Evolutionary conservation across 768 basidiomycete species (phyloP), one percentile per base, ranked within the genome.

Genomic region (Astraeus odoratus): DNA sequence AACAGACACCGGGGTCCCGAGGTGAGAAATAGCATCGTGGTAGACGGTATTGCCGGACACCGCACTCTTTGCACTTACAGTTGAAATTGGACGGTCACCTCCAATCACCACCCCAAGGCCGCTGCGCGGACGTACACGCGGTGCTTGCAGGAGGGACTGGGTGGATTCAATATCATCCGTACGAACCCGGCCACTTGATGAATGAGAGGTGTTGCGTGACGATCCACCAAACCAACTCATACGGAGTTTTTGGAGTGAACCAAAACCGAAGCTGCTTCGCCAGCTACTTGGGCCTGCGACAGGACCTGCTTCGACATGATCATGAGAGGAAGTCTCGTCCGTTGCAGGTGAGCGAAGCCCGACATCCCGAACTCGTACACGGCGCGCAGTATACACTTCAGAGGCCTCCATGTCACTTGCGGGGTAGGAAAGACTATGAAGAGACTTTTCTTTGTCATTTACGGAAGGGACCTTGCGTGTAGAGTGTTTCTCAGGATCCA

Each of bases 11-110:
- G 77, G 73, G 2, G 77, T 76, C 2, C 52, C 61, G 9, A 70
- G 61, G 8, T 64, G 61, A 0, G 80, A 81, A 3, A 60, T 46
- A 0, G 83, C 83, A 53, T 85, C 83, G 49, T 79, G 78, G 51
- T 79, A 86, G 3, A 81, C 53, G 0, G 81, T 83, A 24, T 66
- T 71, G 4, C 75, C 81, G 1, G 76, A 77, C 12, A 67, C 48
- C 5, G 65, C 72, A 43, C 81, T 84, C 47, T 63, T 67, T 16
- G 65, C 69, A 44, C 83, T 86, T 30, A 76, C 64, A 38, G 67
- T 67, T 0, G 85, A 86, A 24, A 74, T 58, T 0, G 84, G 84
- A 4, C 84, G 73, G 3, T 61, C 59, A 6, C 69, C 72, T 23
- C 71, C 70, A 7, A 61, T 49, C 19, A 56, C 61, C 9, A 69